Conservation (phyloP, 164 flowering plant genomes). For the Taxillus chinensis region DNA sequence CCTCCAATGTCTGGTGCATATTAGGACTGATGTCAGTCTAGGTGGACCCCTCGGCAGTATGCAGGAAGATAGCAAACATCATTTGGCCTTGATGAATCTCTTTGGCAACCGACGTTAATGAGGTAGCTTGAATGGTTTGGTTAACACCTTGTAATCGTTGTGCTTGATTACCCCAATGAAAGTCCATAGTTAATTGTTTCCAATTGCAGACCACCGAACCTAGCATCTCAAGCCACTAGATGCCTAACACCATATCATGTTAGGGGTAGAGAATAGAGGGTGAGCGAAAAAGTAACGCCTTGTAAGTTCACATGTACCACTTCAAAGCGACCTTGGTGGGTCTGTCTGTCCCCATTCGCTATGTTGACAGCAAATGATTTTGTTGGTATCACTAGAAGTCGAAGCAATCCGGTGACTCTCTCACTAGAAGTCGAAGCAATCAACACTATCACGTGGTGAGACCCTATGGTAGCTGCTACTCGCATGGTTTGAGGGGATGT, state of each 20-base stretch:
- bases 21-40: background rate
- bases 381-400: no score
- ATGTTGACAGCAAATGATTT: no score
- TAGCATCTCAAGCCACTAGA: background rate
- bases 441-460: no score
- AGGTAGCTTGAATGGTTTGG: background rate
- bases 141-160: background rate
- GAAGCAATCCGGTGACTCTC: no score
- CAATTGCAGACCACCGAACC: background rate
- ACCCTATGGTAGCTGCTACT: no score
- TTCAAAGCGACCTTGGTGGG: no score
- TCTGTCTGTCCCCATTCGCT: no score
- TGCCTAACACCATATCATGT: background rate
- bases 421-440: no score
- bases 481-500: no score
- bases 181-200: background rate
- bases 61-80: background rate
- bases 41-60: background rate
- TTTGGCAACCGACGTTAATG: background rate
- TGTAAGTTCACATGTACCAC: no score
- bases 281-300: background rate
- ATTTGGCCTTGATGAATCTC: background rate
- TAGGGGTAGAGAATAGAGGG: background rate
- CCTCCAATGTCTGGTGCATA: no score
- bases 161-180: background rate